Evolutionary conservation across 345 rosid genomes (phyloP).

Genomic region (Brassica rapa): DNA sequence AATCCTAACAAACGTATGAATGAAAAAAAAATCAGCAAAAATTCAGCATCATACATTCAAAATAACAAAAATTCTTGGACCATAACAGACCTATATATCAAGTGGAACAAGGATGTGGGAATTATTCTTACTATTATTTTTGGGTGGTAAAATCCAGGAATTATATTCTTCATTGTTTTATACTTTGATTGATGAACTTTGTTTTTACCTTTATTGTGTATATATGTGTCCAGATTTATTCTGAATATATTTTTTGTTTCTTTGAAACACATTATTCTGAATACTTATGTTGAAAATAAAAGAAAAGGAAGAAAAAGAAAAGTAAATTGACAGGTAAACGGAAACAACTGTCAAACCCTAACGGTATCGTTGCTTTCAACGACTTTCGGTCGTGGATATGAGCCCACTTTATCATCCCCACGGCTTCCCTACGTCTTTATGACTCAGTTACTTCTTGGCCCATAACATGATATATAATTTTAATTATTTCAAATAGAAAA

Average conservation of each 20-base stretch:
- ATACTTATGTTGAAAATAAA: neutral
- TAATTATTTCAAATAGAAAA: neutral
- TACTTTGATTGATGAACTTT: too few relatives aligned
- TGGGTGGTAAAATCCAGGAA: too few relatives aligned
- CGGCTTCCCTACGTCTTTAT: constrained; percentile 34
- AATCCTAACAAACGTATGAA: neutral
- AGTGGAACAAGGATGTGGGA: constrained; percentile 21
- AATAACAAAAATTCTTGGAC: constrained; percentile 15
- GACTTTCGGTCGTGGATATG: constrained; percentile 39
- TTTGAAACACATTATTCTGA: neutral
- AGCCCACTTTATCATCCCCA: constrained; percentile 35
- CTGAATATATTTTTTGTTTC: neutral
- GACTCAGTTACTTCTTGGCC: constrained; percentile 39
- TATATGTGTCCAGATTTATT: neutral
- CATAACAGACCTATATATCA: constrained; percentile 33
- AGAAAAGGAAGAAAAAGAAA: neutral
- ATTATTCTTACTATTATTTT: too few relatives aligned
- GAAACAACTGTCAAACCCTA: constrained; percentile 40
- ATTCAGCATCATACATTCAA: neutral
- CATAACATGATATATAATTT: neutral
- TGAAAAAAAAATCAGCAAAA: neutral
- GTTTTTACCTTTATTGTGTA: constrained; percentile 1
- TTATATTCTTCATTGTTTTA: too few relatives aligned
- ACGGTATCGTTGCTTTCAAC: constrained; percentile 34
- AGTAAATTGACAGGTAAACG: constrained; percentile 32